phyloP scores from a whole-genome alignment of 371 early-diverging fungal genomes.

The Zopfochytrium polystomum region DNA sequence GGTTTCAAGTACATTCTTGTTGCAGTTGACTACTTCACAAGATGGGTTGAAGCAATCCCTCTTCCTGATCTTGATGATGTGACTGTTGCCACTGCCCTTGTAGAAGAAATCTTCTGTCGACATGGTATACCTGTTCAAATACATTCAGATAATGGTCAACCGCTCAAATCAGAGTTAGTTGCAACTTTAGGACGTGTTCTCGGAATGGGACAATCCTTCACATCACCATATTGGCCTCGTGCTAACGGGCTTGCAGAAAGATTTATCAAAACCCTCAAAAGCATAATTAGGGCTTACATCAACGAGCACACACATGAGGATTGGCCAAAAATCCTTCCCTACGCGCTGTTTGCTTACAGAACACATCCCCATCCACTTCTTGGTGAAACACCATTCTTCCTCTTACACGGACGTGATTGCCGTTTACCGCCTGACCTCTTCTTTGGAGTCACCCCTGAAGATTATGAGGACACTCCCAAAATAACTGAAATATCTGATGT shows the following conservation, averaged over 20 bases:
- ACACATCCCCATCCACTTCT: too few species aligned
- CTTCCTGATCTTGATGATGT: slow-evolving; percentile 4
- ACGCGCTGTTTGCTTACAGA: slow-evolving; percentile 11
- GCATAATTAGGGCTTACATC: slow-evolving; percentile 11
- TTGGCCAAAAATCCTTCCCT: slow-evolving; percentile 18
- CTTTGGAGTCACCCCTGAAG: too few species aligned
- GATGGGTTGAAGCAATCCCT: slow-evolving; percentile 14
- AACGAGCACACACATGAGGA: slow-evolving; percentile 9
- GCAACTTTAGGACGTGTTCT: slow-evolving; percentile 6
- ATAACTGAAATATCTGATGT: slow-evolving; percentile 1
- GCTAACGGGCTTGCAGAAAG: slow-evolving; percentile 22
- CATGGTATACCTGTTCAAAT: slow-evolving; percentile 12
- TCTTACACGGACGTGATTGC: slow-evolving; percentile 14
- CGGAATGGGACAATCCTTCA: too few species aligned
- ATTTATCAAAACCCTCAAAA: slow-evolving; percentile 14
- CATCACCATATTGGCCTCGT: slow-evolving; percentile 18
- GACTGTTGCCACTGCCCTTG: slow-evolving; percentile 14
- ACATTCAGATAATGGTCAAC: slow-evolving; percentile 19
- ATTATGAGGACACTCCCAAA: neutral
- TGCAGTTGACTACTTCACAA: slow-evolving; percentile 13
- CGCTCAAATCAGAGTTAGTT: slow-evolving; percentile 3
- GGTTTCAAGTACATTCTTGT: slow-evolving; percentile 14
- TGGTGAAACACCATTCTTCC: slow-evolving; percentile 10
- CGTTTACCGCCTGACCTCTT: slow-evolving; percentile 12
- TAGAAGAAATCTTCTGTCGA: slow-evolving; percentile 11